Percentiles rank a stretch among this genome's conserved stretches.
Evolutionary conservation across 768 basidiomycete genomes (phyloP).

Genomic region (Erythrobasidium yunnanense): DNA sequence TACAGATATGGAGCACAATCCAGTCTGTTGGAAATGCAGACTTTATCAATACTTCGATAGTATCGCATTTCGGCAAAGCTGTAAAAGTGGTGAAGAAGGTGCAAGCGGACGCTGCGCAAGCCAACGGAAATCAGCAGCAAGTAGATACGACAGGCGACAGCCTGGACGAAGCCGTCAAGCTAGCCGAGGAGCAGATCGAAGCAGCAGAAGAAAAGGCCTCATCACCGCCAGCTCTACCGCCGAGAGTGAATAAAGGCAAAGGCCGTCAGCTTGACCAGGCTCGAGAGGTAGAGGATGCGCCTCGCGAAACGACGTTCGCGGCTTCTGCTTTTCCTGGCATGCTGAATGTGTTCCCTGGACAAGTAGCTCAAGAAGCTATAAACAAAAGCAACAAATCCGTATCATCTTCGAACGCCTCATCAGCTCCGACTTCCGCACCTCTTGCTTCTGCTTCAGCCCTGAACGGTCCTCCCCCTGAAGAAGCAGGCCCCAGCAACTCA

Average conservation of each 20-base stretch:
- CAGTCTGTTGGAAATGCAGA: slow-evolving; percentile 10
- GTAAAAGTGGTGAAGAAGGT: not conserved
- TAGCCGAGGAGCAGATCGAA: not conserved
- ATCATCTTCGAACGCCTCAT: not conserved
- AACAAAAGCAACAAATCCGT: not conserved
- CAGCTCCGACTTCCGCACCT: no score
- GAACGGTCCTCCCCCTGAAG: no score
- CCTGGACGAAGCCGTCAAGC: not conserved
- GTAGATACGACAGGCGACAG: no score
- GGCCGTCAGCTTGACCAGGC: no score
- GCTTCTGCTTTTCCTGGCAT: not conserved
- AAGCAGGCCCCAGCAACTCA: no score
- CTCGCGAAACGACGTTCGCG: not conserved
- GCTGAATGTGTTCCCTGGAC: no score
- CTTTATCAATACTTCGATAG: slow-evolving; percentile 21
- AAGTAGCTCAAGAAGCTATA: not conserved
- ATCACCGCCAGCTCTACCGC: not conserved
- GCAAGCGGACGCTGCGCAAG: not conserved
- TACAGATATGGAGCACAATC: slow-evolving; percentile 24
- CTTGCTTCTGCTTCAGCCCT: no score
- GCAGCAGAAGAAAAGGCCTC: not conserved
- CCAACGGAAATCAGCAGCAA: no score
- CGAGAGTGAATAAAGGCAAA: not conserved
- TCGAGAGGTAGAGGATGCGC: not conserved
- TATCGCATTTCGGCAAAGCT: slow-evolving; percentile 10